Conservation (phyloP, 768 basidiomycete genomes). For the Agaricus sinodeliciosus region DNA sequence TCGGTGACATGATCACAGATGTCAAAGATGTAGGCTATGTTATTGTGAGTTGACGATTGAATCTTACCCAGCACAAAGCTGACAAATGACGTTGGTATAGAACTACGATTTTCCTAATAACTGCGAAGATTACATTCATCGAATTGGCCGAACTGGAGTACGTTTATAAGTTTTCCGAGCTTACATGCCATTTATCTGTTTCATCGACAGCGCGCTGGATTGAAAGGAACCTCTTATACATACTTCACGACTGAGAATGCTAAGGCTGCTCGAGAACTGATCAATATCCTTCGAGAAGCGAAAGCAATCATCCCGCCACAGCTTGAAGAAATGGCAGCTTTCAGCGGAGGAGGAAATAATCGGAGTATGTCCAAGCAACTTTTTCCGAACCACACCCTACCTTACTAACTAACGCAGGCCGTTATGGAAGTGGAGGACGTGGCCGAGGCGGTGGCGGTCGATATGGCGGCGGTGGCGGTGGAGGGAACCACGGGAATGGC, state of each 20-base stretch:
- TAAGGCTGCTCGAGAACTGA: constrained; percentile 88
- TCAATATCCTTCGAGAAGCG: constrained; percentile 80
- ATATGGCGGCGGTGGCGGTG: constrained; percentile 33
- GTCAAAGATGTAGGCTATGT: constrained; percentile 99
- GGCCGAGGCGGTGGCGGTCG: constrained; percentile 30
- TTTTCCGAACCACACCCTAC: background rate
- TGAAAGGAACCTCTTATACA: constrained; percentile 89
- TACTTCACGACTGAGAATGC: constrained; percentile 97
- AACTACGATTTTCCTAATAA: constrained; percentile 99
- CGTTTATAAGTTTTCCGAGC: constrained; percentile 15
- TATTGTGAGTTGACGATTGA: constrained; percentile 54
- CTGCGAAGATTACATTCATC: constrained; percentile 97
- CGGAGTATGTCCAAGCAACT: constrained; percentile 40
- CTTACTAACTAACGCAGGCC: constrained; percentile 33
- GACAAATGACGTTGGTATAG: constrained; percentile 30
- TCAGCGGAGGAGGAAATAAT: constrained; percentile 74
- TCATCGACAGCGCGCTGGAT: constrained; percentile 68
- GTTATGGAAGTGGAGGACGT: constrained; percentile 44
- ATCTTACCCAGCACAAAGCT: background rate
- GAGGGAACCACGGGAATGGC: constrained; percentile 34
- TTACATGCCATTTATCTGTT: background rate
- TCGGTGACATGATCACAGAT: constrained; percentile 43
- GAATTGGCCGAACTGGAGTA: constrained; percentile 96
- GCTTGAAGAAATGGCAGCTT: constrained; percentile 89
- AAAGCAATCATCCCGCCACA: constrained; percentile 84